Evolutionary conservation across 805 yeast species (phyloP), one percentile per base, ranked within the genome.

Genomic region (Clavispora vitiphila): DNA sequence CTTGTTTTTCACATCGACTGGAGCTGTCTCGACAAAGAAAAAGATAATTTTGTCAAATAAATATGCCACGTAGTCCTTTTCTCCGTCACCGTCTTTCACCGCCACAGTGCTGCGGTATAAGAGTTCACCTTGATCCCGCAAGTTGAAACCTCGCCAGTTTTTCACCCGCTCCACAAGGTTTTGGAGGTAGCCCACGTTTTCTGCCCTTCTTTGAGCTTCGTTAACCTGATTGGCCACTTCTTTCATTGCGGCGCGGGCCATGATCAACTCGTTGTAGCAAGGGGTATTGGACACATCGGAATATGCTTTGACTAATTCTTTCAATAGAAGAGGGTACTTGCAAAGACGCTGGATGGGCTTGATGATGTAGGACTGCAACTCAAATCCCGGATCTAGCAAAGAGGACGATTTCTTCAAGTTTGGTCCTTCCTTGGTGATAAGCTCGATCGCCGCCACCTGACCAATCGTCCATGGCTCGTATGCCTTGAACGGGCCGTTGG

Each of bases 271-370:
- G 46, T 74, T 77, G 54, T 78, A 80, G 41, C 43, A 42, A 2
- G 49, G 37, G 12, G 55, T 46, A 34, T 49, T 51, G 8, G 44
- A 27, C 45, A 60, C 51, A 9, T 64, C 59, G 2, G 58, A 43
- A 9, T 88, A 77, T 38, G 71, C 60, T 58, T 87, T 88, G 38
- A 86, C 60, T 40, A 93, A 70, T 57, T 87, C 93, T 53, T 77
- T 80, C 39, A 93, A 65, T 37, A 93, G 70, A 39, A 93, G 66
- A 2, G 98, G 99, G 62, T 93, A 93, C 60, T 90, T 87, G 72
- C 96, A 87, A n/a, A 93, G 74, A 49, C 99, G 77, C 68, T 93
- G 99, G 29, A 93, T 87, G 0, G 99, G 99, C 61, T 91, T 93
- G 53, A 93, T 78, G 32, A 93, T 72, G 62, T 86, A 86, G 38